phyloP scores from a whole-genome alignment of 768 basidiomycete genomes.

The Myochromella boudieri region DNA sequence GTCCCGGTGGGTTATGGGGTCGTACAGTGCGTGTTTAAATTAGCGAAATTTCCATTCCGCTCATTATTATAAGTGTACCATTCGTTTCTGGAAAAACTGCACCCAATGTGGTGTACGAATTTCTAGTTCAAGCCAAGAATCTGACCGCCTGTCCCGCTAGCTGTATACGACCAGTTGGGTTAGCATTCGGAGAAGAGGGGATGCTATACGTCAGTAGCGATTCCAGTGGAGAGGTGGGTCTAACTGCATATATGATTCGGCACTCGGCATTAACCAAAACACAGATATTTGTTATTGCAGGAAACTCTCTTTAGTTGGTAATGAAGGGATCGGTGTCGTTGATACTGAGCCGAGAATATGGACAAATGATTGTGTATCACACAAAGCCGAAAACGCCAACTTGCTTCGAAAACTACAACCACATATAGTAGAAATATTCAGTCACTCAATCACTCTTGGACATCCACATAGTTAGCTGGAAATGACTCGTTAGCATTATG shows the following conservation, averaged over 20 bases:
- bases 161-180: slow-evolving; percentile 42
- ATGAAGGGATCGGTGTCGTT: too few species aligned
- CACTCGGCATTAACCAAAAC: background rate
- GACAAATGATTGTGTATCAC: too few species aligned
- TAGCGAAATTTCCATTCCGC: background rate
- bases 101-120: slow-evolving; percentile 20
- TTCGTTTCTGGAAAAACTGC: slow-evolving; percentile 17
- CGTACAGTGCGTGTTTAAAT: slow-evolving; percentile 27
- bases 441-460: slow-evolving; percentile 23
- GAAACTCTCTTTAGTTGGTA: too few species aligned
- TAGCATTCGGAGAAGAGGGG: slow-evolving; percentile 35
- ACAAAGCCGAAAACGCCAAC: too few species aligned
- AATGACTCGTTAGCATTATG: background rate
- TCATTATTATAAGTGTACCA: slow-evolving; percentile 22
- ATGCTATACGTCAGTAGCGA: slow-evolving; percentile 41
- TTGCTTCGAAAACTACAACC: too few species aligned
- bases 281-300: slow-evolving; percentile 11
- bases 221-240: slow-evolving; percentile 38
- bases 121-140: slow-evolving; percentile 38
- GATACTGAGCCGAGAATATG: too few species aligned
- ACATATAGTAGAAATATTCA: too few species aligned
- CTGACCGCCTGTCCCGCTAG: slow-evolving; percentile 35
- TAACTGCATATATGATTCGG: background rate
- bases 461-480: slow-evolving; percentile 34
- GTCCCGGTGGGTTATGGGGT: slow-evolving; percentile 46